Conservation (phyloP, 768 basidiomycete species). For the Artomyces pyxidatus region DNA sequence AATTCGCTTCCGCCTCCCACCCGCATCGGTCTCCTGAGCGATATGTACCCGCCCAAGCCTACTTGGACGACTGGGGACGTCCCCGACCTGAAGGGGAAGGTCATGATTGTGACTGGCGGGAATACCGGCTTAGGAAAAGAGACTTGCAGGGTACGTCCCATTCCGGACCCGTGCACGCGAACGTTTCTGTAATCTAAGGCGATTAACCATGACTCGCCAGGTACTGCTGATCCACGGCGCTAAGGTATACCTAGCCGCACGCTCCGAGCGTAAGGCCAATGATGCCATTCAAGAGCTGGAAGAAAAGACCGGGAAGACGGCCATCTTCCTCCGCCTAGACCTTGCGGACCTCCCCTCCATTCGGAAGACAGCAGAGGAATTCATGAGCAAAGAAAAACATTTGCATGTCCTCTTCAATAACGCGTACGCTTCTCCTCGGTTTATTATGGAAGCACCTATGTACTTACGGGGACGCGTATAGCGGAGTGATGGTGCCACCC, state of each 20-base stretch:
- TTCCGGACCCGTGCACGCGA: no score
- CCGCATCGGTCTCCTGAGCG: slow-evolving; percentile 4
- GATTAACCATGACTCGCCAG: slow-evolving; percentile 9
- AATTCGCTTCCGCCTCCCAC: not conserved
- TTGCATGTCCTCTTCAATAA: slow-evolving; percentile 29
- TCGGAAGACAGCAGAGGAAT: slow-evolving; percentile 28
- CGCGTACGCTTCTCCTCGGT: slow-evolving; percentile 15
- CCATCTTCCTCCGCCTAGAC: slow-evolving; percentile 27
- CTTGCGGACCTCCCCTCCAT: slow-evolving; percentile 27
- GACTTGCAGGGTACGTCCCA: slow-evolving; percentile 9
- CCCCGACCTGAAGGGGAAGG: slow-evolving; percentile 21
- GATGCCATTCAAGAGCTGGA: slow-evolving; percentile 17
- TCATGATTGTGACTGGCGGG: slow-evolving; percentile 20
- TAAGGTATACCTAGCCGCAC: slow-evolving; percentile 25
- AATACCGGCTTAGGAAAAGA: slow-evolving; percentile 17
- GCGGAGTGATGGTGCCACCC: slow-evolving; percentile 27
- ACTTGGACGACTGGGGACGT: slow-evolving; percentile 12
- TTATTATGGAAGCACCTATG: not conserved
- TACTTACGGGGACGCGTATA: slow-evolving; percentile 8
- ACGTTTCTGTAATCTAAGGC: not conserved
- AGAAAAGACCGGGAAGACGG: slow-evolving; percentile 11
- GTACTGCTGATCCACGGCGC: slow-evolving; percentile 22
- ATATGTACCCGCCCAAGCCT: slow-evolving; percentile 8
- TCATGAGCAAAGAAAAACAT: slow-evolving; percentile 19
- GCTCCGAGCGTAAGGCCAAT: slow-evolving; percentile 15